Evolutionary conservation across 805 yeast genomes (phyloP), one percentile per base, ranked within the genome.

Genomic region (Metschnikowia proteae): DNA sequence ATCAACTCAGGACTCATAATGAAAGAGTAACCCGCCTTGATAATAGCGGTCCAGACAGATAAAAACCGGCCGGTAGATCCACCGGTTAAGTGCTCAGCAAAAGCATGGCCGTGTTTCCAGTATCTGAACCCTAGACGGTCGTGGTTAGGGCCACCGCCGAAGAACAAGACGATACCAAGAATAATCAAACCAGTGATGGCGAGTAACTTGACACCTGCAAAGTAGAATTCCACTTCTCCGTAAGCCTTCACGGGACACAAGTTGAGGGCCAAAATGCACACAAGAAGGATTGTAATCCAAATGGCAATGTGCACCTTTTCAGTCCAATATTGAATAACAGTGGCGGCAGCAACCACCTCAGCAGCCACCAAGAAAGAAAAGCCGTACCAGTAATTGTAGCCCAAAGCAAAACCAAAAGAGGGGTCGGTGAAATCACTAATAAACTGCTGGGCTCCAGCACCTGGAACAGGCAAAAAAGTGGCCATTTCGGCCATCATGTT

Each of bases 1-100:
- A 63, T 58, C 57, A 83, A 70, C 67, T 83, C 88, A 13, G 87
- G 87, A 36, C 60, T 55, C 49, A 56, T 58, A 43, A 61, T 58
- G 45, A 61, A 63, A 13, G 67, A 56, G 53, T 59, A 63, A 3
- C 62, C 64, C n/a, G 65, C 61, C 47, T 54, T 60, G 49, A 63
- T 58, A 17, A 63, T 52, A 13, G 64, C 62, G 5, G 63, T 58
- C 64, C 65, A 63, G 8, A 54, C 54, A 9, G 56, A 38, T 38
- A 63, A 54, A 36, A 53, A 62, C 9, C 58, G 50, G 11, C 63
- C 65, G 10, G 61, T 60, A 41, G 51, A n/a, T 5, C 65, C 66
- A 6, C 58, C 60, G 1, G 70, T 66, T 45, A 79, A 57, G 56
- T 81, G 79, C 47, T 67, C 59, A 45, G 68, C 71, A 54, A 76